These are phyloP conservation scores for Acorus gramineus DNA, from an alignment of 106 monocot genomes.

Conservation along the genomic window DNA sequence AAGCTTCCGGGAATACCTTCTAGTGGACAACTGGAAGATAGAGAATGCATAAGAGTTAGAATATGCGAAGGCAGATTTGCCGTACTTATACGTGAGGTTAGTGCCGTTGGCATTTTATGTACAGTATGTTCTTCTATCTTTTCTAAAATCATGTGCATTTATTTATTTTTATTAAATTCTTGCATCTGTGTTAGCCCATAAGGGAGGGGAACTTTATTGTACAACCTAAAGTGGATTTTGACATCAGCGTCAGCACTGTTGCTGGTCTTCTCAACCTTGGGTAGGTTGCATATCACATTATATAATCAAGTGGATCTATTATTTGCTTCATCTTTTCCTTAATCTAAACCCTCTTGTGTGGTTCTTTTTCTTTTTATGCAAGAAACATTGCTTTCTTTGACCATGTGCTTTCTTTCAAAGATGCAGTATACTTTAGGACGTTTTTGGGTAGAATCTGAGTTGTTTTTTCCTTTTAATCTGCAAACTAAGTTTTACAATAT, in stretches of 20 bases:
- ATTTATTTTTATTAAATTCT: neutral
- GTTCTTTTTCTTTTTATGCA: no score
- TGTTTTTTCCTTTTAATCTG: no score
- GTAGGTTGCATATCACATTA: slow-evolving; percentile 25
- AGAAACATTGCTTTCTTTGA: no score
- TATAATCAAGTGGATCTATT: neutral
- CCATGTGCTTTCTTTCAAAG: no score
- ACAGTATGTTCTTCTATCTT: neutral
- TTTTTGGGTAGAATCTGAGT: no score
- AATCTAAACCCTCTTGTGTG: neutral
- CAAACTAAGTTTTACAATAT: no score
- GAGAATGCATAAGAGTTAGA: slow-evolving; percentile 91
- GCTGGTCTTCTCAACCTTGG: slow-evolving; percentile 92
- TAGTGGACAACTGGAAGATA: slow-evolving; percentile 70
- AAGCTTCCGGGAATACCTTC: slow-evolving; percentile 74
- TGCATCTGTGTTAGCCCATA: slow-evolving; percentile 55
- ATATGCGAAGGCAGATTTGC: slow-evolving; percentile 99
- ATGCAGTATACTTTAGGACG: no score
- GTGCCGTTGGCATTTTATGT: neutral
- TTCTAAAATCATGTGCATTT: neutral
- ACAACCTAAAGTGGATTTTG: slow-evolving; percentile 98
- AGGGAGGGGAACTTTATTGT: slow-evolving; percentile 91
- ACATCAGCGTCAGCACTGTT: slow-evolving; percentile 95
- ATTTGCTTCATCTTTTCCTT: neutral
- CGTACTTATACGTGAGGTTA: slow-evolving; percentile 86